These are phyloP conservation scores for Myxozyma udenii DNA, from an alignment of 805 yeast genomes.

Conservation along the genomic window DNA sequence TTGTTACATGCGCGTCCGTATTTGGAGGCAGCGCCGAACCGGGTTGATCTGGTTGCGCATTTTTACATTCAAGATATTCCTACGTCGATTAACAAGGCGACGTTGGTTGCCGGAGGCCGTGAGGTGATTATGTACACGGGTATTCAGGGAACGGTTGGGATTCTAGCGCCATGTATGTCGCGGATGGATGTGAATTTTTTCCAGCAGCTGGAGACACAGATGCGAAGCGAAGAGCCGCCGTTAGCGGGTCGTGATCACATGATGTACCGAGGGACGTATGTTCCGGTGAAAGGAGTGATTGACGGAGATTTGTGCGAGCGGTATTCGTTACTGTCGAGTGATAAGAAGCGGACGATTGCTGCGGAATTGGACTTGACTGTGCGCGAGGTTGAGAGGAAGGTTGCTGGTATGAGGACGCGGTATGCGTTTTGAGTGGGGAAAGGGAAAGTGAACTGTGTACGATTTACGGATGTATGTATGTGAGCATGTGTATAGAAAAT, in stretches of 20 bases:
- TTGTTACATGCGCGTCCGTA: slow-evolving; percentile 38
- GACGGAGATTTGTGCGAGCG: slow-evolving; percentile 86
- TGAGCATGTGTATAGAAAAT: no score
- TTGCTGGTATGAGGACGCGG: slow-evolving; percentile 36
- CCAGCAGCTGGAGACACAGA: slow-evolving; percentile 50
- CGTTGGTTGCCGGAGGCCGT: slow-evolving; percentile 58
- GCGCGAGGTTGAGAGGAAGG: slow-evolving; percentile 36
- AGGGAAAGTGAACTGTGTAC: no score
- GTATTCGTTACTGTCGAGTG: slow-evolving; percentile 39
- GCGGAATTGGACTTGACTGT: slow-evolving; percentile 36
- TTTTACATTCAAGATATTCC: slow-evolving; percentile 70
- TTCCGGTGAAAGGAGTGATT: slow-evolving; percentile 70
- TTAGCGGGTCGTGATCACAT: slow-evolving; percentile 66
- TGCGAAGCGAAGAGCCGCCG: slow-evolving; percentile 33
- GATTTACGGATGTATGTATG: no score
- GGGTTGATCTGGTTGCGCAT: slow-evolving; percentile 53
- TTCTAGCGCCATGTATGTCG: slow-evolving; percentile 63
- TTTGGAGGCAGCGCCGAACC: slow-evolving; percentile 54
- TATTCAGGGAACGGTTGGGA: slow-evolving; percentile 77
- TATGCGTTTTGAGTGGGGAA: slow-evolving; percentile 20
- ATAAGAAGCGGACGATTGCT: slow-evolving; percentile 35
- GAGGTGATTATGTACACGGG: slow-evolving; percentile 71
- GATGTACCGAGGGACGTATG: slow-evolving; percentile 71
- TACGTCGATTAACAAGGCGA: slow-evolving; percentile 55
- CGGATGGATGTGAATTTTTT: slow-evolving; percentile 61